A percentile compares a stretch with the other conserved stretches of the same genome.
phyloP scores from a whole-genome alignment of 2,329 filamentous ascomycete species.

The Trichoderma hamatum region DNA sequence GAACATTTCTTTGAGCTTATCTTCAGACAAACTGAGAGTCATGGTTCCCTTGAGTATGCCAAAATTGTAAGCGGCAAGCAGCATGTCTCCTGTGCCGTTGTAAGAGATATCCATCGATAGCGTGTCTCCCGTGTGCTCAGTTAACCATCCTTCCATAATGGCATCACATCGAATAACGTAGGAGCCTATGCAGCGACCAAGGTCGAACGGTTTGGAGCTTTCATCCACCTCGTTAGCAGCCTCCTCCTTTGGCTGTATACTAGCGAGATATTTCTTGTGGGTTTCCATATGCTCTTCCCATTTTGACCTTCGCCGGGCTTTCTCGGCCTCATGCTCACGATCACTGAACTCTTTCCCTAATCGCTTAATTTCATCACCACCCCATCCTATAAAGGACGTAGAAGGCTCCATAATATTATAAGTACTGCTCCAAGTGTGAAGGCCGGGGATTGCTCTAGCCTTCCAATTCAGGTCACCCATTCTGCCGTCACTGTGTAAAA shows the following conservation, averaged over 20 bases:
- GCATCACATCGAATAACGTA: neutral
- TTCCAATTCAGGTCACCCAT: neutral
- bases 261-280: neutral
- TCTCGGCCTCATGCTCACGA: neutral
- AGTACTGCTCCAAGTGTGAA: neutral
- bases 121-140: neutral
- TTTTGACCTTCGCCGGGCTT: neutral
- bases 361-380: neutral
- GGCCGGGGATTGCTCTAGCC: neutral
- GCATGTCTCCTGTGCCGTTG: neutral
- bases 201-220: neutral
- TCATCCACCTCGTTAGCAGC: neutral
- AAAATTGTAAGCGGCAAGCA: neutral
- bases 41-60: constrained; percentile 6
- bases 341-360: neutral
- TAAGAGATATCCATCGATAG: constrained; percentile 1
- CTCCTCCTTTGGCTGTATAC: neutral
- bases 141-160: neutral
- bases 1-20: neutral
- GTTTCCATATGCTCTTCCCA: constrained; percentile 4
- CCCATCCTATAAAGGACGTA: constrained; percentile 10
- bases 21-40: neutral
- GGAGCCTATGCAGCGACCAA: neutral
- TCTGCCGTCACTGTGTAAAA: neutral
- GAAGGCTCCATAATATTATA: neutral